Conservation (phyloP, 2,329 filamentous ascomycete genomes). For the Cytospora schulzeri region DNA sequence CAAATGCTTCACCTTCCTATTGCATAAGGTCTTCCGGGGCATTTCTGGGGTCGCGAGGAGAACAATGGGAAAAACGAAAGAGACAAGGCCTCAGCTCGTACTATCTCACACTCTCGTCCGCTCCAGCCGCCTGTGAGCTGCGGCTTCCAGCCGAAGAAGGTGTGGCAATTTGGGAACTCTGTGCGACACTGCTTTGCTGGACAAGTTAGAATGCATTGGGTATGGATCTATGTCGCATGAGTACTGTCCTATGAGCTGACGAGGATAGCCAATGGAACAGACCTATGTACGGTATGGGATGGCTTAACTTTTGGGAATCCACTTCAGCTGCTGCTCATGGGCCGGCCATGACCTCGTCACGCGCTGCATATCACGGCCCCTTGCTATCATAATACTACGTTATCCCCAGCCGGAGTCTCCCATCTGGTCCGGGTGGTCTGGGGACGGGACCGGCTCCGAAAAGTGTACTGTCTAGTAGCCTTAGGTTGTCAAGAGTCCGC, state of each 20-base stretch:
- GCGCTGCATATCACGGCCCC: background rate
- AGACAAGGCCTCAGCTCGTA: background rate
- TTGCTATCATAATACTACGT: background rate
- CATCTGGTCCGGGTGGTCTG: background rate
- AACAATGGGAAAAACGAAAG: too few relatives aligned
- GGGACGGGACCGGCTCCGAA: background rate
- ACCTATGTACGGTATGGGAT: background rate
- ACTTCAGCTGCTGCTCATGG: background rate
- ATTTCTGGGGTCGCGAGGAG: background rate
- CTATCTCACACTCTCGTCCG: background rate
- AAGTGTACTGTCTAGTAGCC: background rate
- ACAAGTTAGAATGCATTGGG: slow-evolving; percentile 45
- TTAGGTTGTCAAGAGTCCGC: background rate
- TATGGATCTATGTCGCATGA: slow-evolving; percentile 50
- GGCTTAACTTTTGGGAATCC: background rate
- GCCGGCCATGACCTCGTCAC: background rate
- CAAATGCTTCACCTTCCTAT: background rate
- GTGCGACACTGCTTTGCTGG: background rate
- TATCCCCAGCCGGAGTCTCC: background rate
- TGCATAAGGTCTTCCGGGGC: background rate
- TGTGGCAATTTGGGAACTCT: background rate
- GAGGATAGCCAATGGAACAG: background rate
- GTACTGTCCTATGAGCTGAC: slow-evolving; percentile 37
- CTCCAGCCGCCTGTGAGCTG: background rate
- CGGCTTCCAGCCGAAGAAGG: background rate